These are phyloP conservation scores for Botryotinia convoluta DNA, from an alignment of 2,329 filamentous ascomycete species.

Conservation along the genomic window DNA sequence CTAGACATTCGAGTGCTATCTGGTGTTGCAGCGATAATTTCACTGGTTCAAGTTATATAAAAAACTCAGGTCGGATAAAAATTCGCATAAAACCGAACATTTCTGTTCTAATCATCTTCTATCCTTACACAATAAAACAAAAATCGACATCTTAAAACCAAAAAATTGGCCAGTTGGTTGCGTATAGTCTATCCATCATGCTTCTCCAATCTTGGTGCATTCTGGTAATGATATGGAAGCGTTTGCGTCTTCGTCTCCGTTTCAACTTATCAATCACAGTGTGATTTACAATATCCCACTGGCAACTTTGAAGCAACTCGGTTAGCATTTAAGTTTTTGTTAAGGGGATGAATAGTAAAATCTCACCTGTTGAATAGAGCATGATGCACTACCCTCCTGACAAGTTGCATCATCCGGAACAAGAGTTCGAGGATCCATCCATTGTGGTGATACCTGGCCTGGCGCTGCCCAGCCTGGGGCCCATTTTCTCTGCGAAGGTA, in stretches of 20 bases:
- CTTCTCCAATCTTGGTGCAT: background rate
- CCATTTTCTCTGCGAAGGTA: background rate
- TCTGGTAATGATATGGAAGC: background rate
- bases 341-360: background rate
- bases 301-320: background rate
- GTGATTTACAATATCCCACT: background rate
- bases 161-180: fast-evolving
- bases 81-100: background rate
- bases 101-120: background rate
- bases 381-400: background rate
- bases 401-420: background rate
- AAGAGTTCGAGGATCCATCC: background rate
- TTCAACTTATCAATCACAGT: background rate
- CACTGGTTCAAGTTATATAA: background rate
- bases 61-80: fast-evolving
- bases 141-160: background rate
- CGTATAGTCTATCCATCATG: background rate
- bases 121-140: background rate
- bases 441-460: background rate
- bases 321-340: background rate
- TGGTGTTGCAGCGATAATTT: background rate
- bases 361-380: background rate
- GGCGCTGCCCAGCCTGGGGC: background rate
- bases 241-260: background rate
- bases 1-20: background rate